phyloP scores from a whole-genome alignment of 2,329 filamentous ascomycete genomes.

The Colletotrichum abscissum region DNA sequence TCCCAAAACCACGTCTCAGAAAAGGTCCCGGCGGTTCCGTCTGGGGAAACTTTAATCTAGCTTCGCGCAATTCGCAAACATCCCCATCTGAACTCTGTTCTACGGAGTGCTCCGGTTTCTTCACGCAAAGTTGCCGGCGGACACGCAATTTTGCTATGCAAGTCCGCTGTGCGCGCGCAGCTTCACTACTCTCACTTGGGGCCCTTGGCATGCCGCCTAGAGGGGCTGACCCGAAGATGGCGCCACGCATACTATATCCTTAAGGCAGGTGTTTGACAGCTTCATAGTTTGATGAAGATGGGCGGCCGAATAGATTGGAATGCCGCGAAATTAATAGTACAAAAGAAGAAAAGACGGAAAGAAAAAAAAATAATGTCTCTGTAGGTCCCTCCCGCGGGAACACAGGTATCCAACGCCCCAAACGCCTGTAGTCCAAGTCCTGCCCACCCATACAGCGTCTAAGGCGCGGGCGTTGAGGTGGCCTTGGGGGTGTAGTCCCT shows the following conservation, averaged over 20 bases:
- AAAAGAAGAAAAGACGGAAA: not conserved
- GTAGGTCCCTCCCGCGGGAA: no score
- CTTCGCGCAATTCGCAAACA: not conserved
- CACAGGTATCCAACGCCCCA: not conserved
- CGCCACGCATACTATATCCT: no score
- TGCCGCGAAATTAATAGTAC: not conserved
- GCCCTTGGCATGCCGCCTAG: not conserved
- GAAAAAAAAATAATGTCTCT: not conserved
- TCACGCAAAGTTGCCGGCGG: not conserved
- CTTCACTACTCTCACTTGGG: no score
- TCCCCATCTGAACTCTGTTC: not conserved
- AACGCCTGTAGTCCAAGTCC: not conserved
- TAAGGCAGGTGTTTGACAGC: not conserved
- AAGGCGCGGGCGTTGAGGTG: not conserved
- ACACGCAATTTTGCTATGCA: not conserved
- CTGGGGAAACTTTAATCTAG: constrained; percentile 5
- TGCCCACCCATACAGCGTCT: not conserved
- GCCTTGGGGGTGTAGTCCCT: constrained; percentile 39
- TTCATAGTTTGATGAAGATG: not conserved
- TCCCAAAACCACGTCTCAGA: not conserved
- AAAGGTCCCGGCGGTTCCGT: constrained; percentile 3
- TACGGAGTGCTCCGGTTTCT: not conserved
- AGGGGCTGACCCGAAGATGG: not conserved
- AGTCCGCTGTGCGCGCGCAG: no score
- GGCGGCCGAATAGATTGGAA: not conserved